Percentiles rank a stretch among this genome's conserved stretches.
Conservation (phyloP, 148 eudicot species). For the Fagopyrum tataricum region DNA sequence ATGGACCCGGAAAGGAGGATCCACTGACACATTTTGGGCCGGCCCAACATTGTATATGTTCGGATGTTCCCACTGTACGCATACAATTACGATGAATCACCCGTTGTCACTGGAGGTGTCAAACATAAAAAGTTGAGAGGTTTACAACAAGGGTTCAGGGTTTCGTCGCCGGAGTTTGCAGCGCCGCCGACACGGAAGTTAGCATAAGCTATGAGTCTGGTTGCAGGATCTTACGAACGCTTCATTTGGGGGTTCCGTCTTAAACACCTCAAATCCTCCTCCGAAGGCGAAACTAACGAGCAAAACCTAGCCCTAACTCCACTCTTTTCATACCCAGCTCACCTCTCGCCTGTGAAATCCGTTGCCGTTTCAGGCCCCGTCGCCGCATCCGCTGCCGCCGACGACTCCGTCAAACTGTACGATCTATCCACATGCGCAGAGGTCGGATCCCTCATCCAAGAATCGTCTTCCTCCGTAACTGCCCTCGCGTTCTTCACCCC, state of each 20-base stretch:
- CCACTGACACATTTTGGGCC: too few relatives aligned
- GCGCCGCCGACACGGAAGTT: not conserved
- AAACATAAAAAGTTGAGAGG: too few relatives aligned
- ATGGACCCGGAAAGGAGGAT: too few relatives aligned
- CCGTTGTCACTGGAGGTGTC: too few relatives aligned
- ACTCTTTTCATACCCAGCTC: constrained; percentile 70
- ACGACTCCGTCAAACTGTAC: constrained; percentile 82
- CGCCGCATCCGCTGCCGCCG: constrained; percentile 68
- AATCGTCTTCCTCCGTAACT: constrained; percentile 47
- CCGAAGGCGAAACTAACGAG: not conserved
- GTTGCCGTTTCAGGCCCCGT: constrained; percentile 62
- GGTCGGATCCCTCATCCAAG: constrained; percentile 54
- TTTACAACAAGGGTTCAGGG: too few relatives aligned
- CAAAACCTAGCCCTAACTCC: constrained; percentile 46
- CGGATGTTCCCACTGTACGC: too few relatives aligned
- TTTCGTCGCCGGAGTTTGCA: not conserved
- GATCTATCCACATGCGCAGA: constrained; percentile 66
- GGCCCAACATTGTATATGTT: too few relatives aligned
- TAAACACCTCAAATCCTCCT: constrained; percentile 35
- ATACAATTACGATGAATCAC: too few relatives aligned
- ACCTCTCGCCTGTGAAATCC: constrained; percentile 61
- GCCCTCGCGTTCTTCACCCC: constrained; percentile 50
- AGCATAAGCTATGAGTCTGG: constrained; percentile 37
- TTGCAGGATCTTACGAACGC: constrained; percentile 79
- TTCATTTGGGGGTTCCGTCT: constrained; percentile 83